Base-by-base conservation (phyloP, 2,329 filamentous ascomycete species). In the Neoscytalidium dimidiatum region DNA sequence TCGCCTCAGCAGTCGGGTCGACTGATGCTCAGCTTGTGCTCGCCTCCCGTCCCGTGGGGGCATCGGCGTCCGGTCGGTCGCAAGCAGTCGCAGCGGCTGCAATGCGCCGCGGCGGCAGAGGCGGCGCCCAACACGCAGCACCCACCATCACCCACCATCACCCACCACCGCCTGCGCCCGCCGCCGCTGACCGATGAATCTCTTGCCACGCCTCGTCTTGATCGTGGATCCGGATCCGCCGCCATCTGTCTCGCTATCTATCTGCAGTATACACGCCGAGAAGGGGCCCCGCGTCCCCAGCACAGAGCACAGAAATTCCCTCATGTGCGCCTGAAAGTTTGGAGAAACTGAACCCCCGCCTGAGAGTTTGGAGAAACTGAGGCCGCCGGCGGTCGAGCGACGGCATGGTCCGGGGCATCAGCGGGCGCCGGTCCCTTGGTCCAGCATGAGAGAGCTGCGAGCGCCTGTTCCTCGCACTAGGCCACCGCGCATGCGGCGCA, bases 241-340 rank as follows among this genome's bases (percentile, higher is more conserved):
- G 46, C 46, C 21, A 17, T 28, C 23, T 49, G 46, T 26, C 21
- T 43, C 33, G 51, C 51, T n/a, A 8, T 35, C 35, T 43, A 23
- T 17, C 38, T 60, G 56, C 56, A 33, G 38, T 17, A 11, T 2
- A 11, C n/a, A 4, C 33, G 23, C 52, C 52, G 28, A 31, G 26
- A 17, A 33, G n/a, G 41, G 38, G 56, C 56, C 38, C 56, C 56
- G 56, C 56, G 56, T 33, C 38, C n/a, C 56, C 56, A 46, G 38
- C 17, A n/a, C 26, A 8, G 19, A 46, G 38, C 17, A n/a, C 26
- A 8, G 19, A 51, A 43, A 57, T 57, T 57, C 35, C 11, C 53
- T 26, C 53, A 57, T 14, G 21, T 17, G 33, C 33, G 51, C 51
- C 51, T 53, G 52, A 26, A 41, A 26, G 52, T 19, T 14, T 57